Conservation (phyloP, 805 yeast species). For the Blastobotrys terrestris region DNA sequence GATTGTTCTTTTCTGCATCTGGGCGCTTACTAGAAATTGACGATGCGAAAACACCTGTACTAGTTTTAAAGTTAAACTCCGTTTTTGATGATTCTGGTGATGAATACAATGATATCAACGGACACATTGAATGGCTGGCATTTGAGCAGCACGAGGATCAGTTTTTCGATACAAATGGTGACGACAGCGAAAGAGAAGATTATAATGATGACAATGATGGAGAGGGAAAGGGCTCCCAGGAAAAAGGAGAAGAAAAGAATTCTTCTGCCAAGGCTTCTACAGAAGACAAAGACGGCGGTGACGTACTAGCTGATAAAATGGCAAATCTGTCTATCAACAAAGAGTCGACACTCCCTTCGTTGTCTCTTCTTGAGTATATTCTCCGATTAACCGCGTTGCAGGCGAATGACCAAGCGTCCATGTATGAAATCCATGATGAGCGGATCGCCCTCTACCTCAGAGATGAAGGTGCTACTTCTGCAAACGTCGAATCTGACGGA, state of each 20-base stretch:
- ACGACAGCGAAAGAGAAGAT: constrained; percentile 15
- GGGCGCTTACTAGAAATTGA: constrained; percentile 59
- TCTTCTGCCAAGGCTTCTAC: not conserved
- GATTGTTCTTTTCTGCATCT: constrained; percentile 63
- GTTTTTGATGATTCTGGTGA: constrained; percentile 17
- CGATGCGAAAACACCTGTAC: constrained; percentile 57
- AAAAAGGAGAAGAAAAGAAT: not conserved
- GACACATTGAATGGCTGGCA: constrained; percentile 45
- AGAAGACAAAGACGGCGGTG: constrained; percentile 1
- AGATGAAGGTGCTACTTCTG: constrained; percentile 38
- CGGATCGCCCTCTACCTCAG: constrained; percentile 52
- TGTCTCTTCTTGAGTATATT: constrained; percentile 59
- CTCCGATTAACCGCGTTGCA: constrained; percentile 56
- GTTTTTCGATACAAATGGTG: constrained; percentile 24
- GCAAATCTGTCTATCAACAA: constrained; percentile 6
- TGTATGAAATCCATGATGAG: constrained; percentile 59
- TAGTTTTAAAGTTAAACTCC: constrained; percentile 48
- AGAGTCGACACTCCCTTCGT: constrained; percentile 27
- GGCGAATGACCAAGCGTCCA: constrained; percentile 47
- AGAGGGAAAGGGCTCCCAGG: not conserved
- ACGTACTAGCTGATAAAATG: constrained; percentile 12
- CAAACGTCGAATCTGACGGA: constrained; percentile 4
- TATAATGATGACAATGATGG: not conserved
- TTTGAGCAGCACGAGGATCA: constrained; percentile 39
- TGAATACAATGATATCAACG: constrained; percentile 17